A percentile compares a stretch with the other conserved stretches of the same genome.
Conservation (phyloP, 305 asterid genomes). For the Coffea humblotiana region DNA sequence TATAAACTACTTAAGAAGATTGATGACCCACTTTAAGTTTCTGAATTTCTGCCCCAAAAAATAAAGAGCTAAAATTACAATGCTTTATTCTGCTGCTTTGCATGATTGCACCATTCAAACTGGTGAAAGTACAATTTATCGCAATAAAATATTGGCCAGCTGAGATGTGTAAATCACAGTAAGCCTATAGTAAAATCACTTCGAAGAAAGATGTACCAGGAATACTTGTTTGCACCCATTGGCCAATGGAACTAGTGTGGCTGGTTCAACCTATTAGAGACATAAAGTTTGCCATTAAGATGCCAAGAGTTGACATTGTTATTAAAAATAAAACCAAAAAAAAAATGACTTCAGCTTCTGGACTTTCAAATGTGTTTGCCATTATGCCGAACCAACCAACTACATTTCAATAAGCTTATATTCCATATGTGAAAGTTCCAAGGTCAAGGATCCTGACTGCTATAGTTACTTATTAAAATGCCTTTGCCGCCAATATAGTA, state of each 20-base stretch:
- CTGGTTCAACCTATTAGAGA: conserved; percentile 85
- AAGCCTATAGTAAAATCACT: background rate
- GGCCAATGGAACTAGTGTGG: conserved; percentile 88
- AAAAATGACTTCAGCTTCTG: background rate
- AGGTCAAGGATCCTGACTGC: background rate
- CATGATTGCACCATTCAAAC: background rate
- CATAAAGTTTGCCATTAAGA: conserved; percentile 22
- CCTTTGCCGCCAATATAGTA: background rate
- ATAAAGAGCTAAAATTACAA: background rate
- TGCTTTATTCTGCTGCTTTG: background rate
- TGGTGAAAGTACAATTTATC: background rate
- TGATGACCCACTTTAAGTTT: background rate
- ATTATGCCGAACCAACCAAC: background rate
- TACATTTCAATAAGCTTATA: background rate
- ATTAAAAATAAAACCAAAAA: background rate
- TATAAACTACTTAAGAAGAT: background rate
- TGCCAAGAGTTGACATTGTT: conserved; percentile 10
- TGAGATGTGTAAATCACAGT: background rate
- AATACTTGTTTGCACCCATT: conserved; percentile 98
- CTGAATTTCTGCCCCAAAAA: background rate
- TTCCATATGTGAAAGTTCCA: background rate
- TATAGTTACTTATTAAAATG: background rate
- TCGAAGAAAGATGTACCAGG: conserved; percentile 53
- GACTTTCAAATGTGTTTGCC: background rate
- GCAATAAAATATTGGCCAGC: background rate